Evolutionary conservation across 352 stramenopile species (phyloP), one percentile per base, ranked within the genome.

Genomic region (Thraustochytrium sp.): DNA sequence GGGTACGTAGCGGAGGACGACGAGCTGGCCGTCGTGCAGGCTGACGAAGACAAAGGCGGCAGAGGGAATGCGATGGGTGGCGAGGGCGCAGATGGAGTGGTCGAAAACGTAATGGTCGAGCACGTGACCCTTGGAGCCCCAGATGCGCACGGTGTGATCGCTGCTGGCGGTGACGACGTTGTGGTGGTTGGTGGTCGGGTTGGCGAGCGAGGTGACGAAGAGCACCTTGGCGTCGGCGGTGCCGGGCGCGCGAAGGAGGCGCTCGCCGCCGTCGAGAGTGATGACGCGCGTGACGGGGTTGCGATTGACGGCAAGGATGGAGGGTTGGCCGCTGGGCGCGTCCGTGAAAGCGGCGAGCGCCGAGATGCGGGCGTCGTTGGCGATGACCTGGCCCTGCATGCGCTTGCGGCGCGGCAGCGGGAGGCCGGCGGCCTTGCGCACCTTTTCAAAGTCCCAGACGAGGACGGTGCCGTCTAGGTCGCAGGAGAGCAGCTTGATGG

Each of bases 371-470:
- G 34, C 23, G 9, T 16, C 11, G n/a, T 72, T 72, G 9, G 42
- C 59, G 11, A 72, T n/a, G 8, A 44, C 40, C 13, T 29, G 40
- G 11, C 9, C 40, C 8, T 21, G 59, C 21, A 31, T n/a, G 23
- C 16, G 9, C 59, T 59, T 59, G 16, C 46, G 42, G 9, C 59
- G 59, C 59, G 59, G 8, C 0, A 72, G 21, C 13, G 46, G 5
- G 13, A 29, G 29, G 26, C 26, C 16, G 34, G 11, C 11, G 11
- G 36, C 40, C 59, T 72, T 72, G 2, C 59, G 59, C 8, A 31
- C 46, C 40, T 72, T 72, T 11, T 72, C 59, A 72, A 72, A 72
- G 31, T 72, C 59, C 59, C 59, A 72, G 26, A 72, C 59, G 40
- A 21, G 34, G 9, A 72, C 34, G 59, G 42, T 55, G 8, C 59